Percentiles rank a stretch among this genome's conserved stretches.
Evolutionary conservation across 352 stramenopile genomes (phyloP).

Genomic region (Pythium angustatum): DNA sequence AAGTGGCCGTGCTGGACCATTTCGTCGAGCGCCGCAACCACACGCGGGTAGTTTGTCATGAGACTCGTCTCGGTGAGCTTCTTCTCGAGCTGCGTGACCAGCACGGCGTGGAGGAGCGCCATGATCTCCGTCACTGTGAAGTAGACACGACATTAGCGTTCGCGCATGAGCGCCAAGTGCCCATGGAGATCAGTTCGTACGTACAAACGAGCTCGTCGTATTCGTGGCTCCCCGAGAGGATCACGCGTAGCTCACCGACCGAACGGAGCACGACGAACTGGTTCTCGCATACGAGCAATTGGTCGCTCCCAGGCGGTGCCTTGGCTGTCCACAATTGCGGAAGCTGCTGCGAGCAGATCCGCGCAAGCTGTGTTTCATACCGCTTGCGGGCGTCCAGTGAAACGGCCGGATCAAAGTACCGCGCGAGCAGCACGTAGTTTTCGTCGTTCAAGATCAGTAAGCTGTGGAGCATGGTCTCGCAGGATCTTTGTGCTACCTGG

Average conservation of each 20-base stretch:
- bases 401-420: constrained; percentile 58
- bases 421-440: constrained; percentile 61
- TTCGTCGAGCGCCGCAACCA: constrained; percentile 67
- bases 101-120: constrained; percentile 44
- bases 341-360: constrained; percentile 42
- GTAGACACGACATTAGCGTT: not conserved
- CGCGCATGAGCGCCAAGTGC: not conserved
- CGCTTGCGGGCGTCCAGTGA: constrained; percentile 44
- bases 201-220: constrained; percentile 77
- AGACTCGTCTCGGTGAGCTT: constrained; percentile 63
- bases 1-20: constrained; percentile 63
- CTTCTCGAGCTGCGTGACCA: constrained; percentile 65
- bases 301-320: constrained; percentile 31
- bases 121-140: constrained; percentile 63
- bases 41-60: constrained; percentile 60
- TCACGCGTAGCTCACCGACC: constrained; percentile 58
- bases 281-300: constrained; percentile 54
- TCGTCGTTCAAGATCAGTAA: constrained; percentile 65
- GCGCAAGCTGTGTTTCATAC: constrained; percentile 55
- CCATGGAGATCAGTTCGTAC: not conserved
- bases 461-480: constrained; percentile 58
- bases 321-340: constrained; percentile 33
- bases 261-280: constrained; percentile 64
- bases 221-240: constrained; percentile 58
- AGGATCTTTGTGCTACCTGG: not conserved